Conservation (phyloP, 768 basidiomycete species). For the Calocybe gangraenosa region DNA sequence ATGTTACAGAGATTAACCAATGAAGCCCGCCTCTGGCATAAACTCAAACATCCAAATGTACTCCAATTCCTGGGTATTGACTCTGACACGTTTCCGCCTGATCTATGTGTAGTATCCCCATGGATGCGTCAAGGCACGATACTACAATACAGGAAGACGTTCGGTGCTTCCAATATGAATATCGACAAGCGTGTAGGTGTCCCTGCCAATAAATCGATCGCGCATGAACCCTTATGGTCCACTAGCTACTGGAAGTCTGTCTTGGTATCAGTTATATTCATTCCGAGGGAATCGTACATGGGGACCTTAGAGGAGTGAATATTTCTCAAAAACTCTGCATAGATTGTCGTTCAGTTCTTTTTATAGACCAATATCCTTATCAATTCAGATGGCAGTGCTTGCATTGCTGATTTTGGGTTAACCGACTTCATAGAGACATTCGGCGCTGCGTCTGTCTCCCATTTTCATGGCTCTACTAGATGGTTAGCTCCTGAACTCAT, state of each 20-base stretch:
- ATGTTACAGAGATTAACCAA: conserved; percentile 13
- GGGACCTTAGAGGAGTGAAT: conserved; percentile 14
- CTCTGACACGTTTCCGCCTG: conserved; percentile 12
- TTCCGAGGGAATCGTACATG: conserved; percentile 12
- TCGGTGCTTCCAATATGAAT: conserved; percentile 14
- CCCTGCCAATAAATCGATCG: background rate
- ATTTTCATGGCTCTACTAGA: conserved; percentile 13
- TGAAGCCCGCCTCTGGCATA: conserved; percentile 16
- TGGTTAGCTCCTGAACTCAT: conserved; percentile 16
- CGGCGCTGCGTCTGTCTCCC: conserved; percentile 8
- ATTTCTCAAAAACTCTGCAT: background rate
- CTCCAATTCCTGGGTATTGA: conserved; percentile 17
- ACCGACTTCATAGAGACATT: conserved; percentile 15
- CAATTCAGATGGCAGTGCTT: conserved; percentile 12
- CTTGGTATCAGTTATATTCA: conserved; percentile 14
- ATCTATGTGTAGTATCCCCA: conserved; percentile 12
- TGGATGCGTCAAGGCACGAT: conserved; percentile 16
- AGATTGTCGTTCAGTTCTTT: background rate
- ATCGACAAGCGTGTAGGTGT: conserved; percentile 12
- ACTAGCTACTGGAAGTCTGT: conserved; percentile 11
- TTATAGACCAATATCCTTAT: conserved; percentile 14
- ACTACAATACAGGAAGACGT: conserved; percentile 14
- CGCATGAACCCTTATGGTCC: no score
- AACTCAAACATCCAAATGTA: conserved; percentile 15
- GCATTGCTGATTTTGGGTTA: conserved; percentile 16